Percentiles rank a stretch among this genome's conserved stretches.
phyloP scores from a whole-genome alignment of 768 basidiomycete species.

The Cyclocybe cylindracea region DNA sequence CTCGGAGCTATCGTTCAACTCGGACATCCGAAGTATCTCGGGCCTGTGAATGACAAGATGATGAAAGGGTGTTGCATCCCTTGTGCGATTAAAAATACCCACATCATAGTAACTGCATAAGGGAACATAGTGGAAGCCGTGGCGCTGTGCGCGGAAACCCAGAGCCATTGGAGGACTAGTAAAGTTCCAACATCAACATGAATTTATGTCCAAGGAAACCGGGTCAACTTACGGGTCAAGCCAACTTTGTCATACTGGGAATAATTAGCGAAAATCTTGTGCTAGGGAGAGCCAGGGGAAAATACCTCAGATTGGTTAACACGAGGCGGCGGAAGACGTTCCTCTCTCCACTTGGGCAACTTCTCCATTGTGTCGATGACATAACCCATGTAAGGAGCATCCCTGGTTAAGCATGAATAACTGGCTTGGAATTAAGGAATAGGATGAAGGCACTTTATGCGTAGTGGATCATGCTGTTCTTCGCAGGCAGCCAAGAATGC shows the following conservation, averaged over 20 bases:
- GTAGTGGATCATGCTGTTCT: slow-evolving; percentile 55
- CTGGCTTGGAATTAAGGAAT: slow-evolving; percentile 5
- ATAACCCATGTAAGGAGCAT: slow-evolving; percentile 55
- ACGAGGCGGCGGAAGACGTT: slow-evolving; percentile 82
- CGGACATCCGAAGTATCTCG: slow-evolving; percentile 87
- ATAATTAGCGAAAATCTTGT: neutral
- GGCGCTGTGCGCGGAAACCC: slow-evolving; percentile 72
- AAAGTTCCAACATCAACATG: slow-evolving; percentile 9
- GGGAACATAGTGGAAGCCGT: slow-evolving; percentile 78
- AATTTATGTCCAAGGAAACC: slow-evolving; percentile 1
- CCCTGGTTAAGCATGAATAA: slow-evolving; percentile 32
- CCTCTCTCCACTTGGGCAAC: slow-evolving; percentile 69
- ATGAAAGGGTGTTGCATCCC: slow-evolving; percentile 6
- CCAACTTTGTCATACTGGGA: slow-evolving; percentile 86
- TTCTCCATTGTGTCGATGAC: slow-evolving; percentile 57
- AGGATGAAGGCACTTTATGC: slow-evolving; percentile 36
- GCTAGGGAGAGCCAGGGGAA: slow-evolving; percentile 9
- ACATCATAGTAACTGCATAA: slow-evolving; percentile 79
- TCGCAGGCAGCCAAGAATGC: slow-evolving; percentile 59
- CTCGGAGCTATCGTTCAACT: slow-evolving; percentile 84
- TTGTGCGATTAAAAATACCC: slow-evolving; percentile 28
- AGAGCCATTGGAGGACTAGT: slow-evolving; percentile 80
- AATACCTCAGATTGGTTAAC: slow-evolving; percentile 74
- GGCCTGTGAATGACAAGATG: slow-evolving; percentile 49
- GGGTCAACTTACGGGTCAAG: slow-evolving; percentile 61